phyloP scores from a whole-genome alignment of 2,329 filamentous ascomycete species.

The Diaporthe amygdali region DNA sequence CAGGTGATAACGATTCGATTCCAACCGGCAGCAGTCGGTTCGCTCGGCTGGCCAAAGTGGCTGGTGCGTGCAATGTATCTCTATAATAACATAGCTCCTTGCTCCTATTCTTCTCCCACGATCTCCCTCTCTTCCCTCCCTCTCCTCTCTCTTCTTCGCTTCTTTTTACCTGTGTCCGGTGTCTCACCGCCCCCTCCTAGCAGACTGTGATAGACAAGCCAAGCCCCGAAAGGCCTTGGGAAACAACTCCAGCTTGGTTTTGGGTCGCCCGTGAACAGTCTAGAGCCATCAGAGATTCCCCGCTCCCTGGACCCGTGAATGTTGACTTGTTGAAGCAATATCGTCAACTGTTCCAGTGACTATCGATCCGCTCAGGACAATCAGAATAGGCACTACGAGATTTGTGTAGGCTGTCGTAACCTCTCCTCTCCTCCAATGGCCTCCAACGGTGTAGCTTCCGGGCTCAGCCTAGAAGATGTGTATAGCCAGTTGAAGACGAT shows the following conservation, averaged over 20 bases:
- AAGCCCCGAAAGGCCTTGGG: background rate
- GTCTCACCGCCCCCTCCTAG: background rate
- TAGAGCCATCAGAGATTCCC: background rate
- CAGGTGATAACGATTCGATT: conserved; percentile 22
- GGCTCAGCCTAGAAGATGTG: conserved; percentile 24
- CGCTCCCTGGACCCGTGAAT: background rate
- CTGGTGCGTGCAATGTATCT: background rate
- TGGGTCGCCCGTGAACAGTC: background rate
- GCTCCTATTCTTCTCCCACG: background rate
- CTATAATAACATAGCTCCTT: conserved; percentile 17
- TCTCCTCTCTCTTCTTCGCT: background rate
- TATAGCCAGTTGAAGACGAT: conserved; percentile 25
- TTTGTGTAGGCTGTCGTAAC: conserved; percentile 13
- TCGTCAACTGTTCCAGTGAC: conserved; percentile 6
- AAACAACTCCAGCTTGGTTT: background rate
- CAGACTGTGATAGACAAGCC: background rate
- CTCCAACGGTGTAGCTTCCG: conserved; percentile 18
- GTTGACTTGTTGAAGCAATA: background rate
- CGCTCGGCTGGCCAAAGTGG: conserved; percentile 21
- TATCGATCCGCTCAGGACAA: background rate
- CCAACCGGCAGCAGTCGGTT: conserved; percentile 21
- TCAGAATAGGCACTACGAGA: background rate
- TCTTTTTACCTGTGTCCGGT: background rate
- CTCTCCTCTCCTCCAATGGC: conserved; percentile 15
- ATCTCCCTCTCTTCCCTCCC: background rate